phyloP scores from a whole-genome alignment of 306 rosid species.

The Trifolium dubium region DNA sequence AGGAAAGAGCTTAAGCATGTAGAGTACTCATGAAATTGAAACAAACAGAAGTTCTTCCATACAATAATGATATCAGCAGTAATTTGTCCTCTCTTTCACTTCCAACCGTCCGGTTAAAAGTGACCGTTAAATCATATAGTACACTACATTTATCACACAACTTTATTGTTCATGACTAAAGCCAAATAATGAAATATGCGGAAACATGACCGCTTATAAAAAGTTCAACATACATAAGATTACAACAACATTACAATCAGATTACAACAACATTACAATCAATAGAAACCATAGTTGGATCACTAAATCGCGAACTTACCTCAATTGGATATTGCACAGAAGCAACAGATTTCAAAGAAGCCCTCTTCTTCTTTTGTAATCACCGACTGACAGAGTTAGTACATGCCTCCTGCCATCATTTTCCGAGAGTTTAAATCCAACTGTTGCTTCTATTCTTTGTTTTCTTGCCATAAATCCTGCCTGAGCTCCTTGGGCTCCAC shows the following conservation, averaged over 20 bases:
- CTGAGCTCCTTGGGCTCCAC: slow-evolving; percentile 82
- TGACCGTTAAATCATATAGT: not conserved
- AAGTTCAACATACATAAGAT: slow-evolving; percentile 29
- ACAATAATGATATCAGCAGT: not conserved
- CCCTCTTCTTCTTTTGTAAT: slow-evolving; percentile 93
- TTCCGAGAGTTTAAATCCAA: slow-evolving; percentile 77
- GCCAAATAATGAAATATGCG: slow-evolving; percentile 1
- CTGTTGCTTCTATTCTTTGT: slow-evolving; percentile 78
- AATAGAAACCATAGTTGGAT: slow-evolving; percentile 27
- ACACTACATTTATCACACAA: slow-evolving; percentile 17
- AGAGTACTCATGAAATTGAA: slow-evolving; percentile 11
- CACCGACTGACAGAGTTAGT: slow-evolving; percentile 74
- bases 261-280: slow-evolving; percentile 31
- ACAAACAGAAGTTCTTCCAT: not conserved
- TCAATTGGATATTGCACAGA: slow-evolving; percentile 35
- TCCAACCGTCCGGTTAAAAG: slow-evolving; percentile 11
- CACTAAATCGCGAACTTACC: slow-evolving; percentile 33
- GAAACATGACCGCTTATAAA: slow-evolving; percentile 7
- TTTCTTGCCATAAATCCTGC: slow-evolving; percentile 79
- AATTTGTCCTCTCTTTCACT: slow-evolving; percentile 9
- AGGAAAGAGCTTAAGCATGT: too few species aligned
- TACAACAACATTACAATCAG: slow-evolving; percentile 18
- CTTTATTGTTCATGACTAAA: not conserved
- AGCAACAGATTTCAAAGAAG: slow-evolving; percentile 64
- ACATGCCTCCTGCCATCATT: slow-evolving; percentile 77